Base-by-base conservation (phyloP, 2,329 filamentous ascomycete species). In the Aspergillus floridensis region DNA sequence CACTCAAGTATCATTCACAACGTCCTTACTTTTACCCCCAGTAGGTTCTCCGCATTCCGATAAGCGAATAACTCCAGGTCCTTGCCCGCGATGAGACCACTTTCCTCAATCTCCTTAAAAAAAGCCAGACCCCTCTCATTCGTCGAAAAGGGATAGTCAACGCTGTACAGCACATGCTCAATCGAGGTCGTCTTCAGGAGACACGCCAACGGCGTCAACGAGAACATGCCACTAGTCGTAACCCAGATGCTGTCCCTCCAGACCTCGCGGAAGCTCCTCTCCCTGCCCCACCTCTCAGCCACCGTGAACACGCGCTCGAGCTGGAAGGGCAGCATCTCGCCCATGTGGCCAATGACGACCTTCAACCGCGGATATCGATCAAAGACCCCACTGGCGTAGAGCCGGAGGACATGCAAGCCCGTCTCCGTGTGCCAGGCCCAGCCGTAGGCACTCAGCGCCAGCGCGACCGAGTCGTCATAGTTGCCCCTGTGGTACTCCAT, bases 351-450 rank as follows among this genome's bases (percentile, higher is more conserved):
- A 32, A 85, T 68, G 3, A 86, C 73, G 50, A 87, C 74, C 65
- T 86, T 85, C 8, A 87, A 67, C 21, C 67, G 72, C 0, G 84
- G 83, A 48, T 80, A 81, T 4, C 76, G 72, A 67, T 86, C 84
- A 61, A 87, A 87, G 1, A 86, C 65, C 1, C 83, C 83, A 0
- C 76, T 72, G 1, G 81, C 79, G 63, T 78, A 86, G 2, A 87
- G 75, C 12, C 65, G 62, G 6, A 79, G 62, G 2, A 78, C 60
- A 57, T 76, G 75, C 12, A 72, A 60, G 0, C 66, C 75, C 0
- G 74, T 72, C 21, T 78, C 72, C 11, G 69, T 63, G 57, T 78
- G 77, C 74, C 75, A 78, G 14, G 70, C 73, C 68, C 71, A 77
- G 0, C 63, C 66, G 35, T 57, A 70, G 1, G 69, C 66, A 12